A percentile compares a stretch with the other conserved stretches of the same genome.
phyloP scores from a whole-genome alignment of 371 early-diverging fungal species.

The Smittium mucronatum region DNA sequence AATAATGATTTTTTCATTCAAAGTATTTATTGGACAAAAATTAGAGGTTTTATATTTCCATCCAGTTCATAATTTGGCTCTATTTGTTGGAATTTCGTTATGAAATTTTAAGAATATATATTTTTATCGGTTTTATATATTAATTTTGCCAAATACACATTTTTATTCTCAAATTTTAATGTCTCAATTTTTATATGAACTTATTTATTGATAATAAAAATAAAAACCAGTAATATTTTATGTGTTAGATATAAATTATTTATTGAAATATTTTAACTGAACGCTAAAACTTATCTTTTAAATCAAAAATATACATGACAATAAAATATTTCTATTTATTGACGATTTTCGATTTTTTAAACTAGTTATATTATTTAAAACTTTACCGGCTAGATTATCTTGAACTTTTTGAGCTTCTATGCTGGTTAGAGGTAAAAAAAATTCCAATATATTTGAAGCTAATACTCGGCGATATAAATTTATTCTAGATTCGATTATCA shows the following conservation, averaged over 20 bases:
- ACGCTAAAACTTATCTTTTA: neutral
- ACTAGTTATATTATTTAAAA: neutral
- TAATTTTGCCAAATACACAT: neutral
- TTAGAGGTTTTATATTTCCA: neutral
- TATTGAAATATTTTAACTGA: neutral
- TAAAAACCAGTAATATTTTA: neutral
- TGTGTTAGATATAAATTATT: neutral
- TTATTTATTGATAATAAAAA: neutral
- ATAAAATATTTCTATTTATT: neutral
- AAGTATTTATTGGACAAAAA: neutral
- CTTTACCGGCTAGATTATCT: neutral
- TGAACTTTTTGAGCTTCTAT: neutral
- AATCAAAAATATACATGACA: neutral
- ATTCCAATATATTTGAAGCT: neutral
- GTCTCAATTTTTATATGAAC: neutral
- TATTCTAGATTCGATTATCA: neutral
- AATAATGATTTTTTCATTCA: neutral
- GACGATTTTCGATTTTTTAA: neutral
- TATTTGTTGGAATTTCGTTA: neutral
- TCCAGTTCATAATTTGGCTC: neutral
- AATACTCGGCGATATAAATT: neutral
- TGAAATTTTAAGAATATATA: neutral
- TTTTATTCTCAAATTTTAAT: neutral
- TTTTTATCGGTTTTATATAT: neutral
- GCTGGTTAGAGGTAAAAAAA: neutral